Evolutionary conservation across 192 early-diverging fungal genomes (phyloP).

Genomic region (Funneliformis geosporum): DNA sequence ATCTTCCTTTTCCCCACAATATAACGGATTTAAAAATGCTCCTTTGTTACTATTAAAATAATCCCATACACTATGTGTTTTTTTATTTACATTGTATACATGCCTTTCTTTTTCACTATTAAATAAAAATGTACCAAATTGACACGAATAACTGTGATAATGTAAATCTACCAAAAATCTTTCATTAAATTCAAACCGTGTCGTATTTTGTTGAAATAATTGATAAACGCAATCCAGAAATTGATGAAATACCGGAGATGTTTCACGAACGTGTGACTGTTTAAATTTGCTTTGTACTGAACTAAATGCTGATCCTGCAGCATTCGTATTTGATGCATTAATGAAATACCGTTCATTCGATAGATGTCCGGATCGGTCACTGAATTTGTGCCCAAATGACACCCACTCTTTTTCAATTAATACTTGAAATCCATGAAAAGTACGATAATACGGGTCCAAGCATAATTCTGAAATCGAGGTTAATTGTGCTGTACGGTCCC

Average conservation of each 20-base stretch:
- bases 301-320: slow-evolving; percentile 61
- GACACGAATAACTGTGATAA: slow-evolving; percentile 85
- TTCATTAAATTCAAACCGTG: slow-evolving; percentile 93
- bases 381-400: slow-evolving; percentile 96
- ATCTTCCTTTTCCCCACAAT: slow-evolving; percentile 54
- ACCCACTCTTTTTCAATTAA: slow-evolving; percentile 98
- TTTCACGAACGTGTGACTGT: slow-evolving; percentile 72
- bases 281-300: slow-evolving; percentile 61
- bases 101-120: slow-evolving; percentile 83
- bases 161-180: slow-evolving; percentile 78
- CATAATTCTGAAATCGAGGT: slow-evolving; percentile 87
- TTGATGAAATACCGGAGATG: slow-evolving; percentile 95
- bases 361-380: slow-evolving; percentile 88
- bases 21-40: slow-evolving; percentile 61
- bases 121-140: slow-evolving; percentile 93
- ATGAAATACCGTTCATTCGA: slow-evolving; percentile 74
- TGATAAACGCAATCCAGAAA: slow-evolving; percentile 98
- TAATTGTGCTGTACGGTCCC: slow-evolving; percentile 97
- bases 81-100: slow-evolving; percentile 42
- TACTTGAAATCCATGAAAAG: slow-evolving; percentile 86
- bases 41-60: slow-evolving; percentile 62
- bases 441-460: slow-evolving; percentile 95
- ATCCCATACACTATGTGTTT: slow-evolving; percentile 79
- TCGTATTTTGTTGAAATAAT: slow-evolving; percentile 82
- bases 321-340: slow-evolving; percentile 48